Evolutionary conservation across 768 basidiomycete species (phyloP).

Genomic region (Mycena kentingensis): DNA sequence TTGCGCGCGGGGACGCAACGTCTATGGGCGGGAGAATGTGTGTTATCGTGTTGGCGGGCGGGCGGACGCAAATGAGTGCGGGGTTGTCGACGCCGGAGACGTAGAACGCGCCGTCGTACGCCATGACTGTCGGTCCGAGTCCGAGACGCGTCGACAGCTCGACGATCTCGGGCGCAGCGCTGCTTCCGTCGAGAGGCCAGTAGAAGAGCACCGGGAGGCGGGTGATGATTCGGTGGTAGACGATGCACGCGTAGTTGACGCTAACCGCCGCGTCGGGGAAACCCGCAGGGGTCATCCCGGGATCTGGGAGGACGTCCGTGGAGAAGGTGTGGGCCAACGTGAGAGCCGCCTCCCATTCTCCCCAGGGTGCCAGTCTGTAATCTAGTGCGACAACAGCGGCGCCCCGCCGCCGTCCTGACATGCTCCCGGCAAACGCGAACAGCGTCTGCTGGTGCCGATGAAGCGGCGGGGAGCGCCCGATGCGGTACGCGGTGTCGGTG

Average conservation of each 20-base stretch:
- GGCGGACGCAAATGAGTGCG: background rate
- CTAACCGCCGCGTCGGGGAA: background rate
- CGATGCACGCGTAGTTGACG: background rate
- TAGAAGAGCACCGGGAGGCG: slow-evolving; percentile 1
- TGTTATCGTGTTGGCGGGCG: too few species aligned
- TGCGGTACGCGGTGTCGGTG: background rate
- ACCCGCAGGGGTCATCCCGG: background rate
- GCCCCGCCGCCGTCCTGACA: background rate
- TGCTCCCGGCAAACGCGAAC: background rate
- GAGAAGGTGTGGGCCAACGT: background rate
- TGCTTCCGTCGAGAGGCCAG: background rate
- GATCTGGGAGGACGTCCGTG: background rate
- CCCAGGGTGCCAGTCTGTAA: too few species aligned
- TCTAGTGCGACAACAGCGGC: background rate
- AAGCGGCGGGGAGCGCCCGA: background rate
- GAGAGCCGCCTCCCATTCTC: background rate
- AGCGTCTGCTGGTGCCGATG: background rate
- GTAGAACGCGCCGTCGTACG: background rate
- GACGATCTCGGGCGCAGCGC: background rate
- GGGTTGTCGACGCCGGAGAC: background rate
- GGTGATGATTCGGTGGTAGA: background rate
- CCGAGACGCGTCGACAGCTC: slow-evolving; percentile 1
- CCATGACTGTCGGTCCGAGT: background rate
- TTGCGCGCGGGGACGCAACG: background rate
- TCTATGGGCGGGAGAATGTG: background rate